A percentile compares a stretch with the other conserved stretches of the same genome.
Conservation (phyloP, 495 filamentous ascomycete genomes). For the Copromyces sp. region DNA sequence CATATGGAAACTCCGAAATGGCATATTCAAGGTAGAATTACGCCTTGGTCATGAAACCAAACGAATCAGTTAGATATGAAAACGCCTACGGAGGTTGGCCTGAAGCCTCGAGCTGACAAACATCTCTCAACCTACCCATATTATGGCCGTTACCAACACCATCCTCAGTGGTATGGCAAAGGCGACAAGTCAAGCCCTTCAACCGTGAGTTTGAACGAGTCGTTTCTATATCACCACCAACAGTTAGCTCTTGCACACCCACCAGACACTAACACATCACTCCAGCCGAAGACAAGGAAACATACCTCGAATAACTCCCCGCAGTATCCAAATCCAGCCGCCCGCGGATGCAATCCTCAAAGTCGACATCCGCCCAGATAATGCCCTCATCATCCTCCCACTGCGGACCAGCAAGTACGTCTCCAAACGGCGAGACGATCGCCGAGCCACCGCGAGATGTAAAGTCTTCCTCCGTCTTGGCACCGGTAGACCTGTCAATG, state of each 20-base stretch:
- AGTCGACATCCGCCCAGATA: constrained; percentile 38
- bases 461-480: constrained; percentile 27
- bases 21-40: too few relatives aligned
- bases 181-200: constrained; percentile 64
- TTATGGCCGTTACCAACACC: not conserved
- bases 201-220: constrained; percentile 70
- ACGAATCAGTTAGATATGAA: too few relatives aligned
- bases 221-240: constrained; percentile 40
- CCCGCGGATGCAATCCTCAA: constrained; percentile 42
- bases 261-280: not conserved
- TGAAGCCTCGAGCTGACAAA: too few relatives aligned
- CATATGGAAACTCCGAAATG: too few relatives aligned
- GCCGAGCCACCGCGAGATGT: constrained; percentile 68
- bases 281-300: not conserved
- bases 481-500: constrained; percentile 1
- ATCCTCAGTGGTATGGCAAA: constrained; percentile 42
- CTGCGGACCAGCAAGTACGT: constrained; percentile 67
- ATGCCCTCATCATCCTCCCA: constrained; percentile 62
- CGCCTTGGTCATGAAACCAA: too few relatives aligned
- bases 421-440: constrained; percentile 70
- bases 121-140: not conserved
- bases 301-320: constrained; percentile 60
- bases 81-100: too few relatives aligned
- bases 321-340: constrained; percentile 59
- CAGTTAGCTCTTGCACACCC: not conserved